Base-by-base conservation (phyloP, 257 asterid species). In the Solanum corneliomulleri region DNA sequence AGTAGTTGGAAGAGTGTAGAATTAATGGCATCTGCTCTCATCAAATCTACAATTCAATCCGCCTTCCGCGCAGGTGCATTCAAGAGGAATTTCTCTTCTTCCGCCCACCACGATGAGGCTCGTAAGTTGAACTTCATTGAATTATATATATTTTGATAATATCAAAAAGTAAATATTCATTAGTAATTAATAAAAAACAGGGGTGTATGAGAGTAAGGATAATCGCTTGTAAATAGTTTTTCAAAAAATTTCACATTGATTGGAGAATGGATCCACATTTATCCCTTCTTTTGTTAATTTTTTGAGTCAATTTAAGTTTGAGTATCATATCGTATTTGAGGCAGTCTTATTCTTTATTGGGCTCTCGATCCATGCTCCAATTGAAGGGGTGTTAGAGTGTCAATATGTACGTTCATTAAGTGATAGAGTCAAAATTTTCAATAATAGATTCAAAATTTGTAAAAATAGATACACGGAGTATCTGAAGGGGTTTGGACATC, bases 1-100 rank as follows among this genome's bases (percentile, higher is more conserved):
- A 72, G 49, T 11, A 21, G 49, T 5, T 25, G 83, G 58, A n/a
- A 41, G 83, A 77, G 39, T 44, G 7, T 35, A 9, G 23, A 31
- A 89, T 56, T 56, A 56, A 97, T 97, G 99, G 96, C 98, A 76
- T 70, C 96, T 90, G 94, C 98, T 88, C 89, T 94, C 31, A 85
- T 92, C 89, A 94, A 97, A 94, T 94, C 97, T 88, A 92, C 92
- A 86, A 85, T 94, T 76, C 94, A 98, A 83, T 90, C 97, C 87
- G 94, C 94, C 91, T 90, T 94, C 25, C 95, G 94, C 66, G 91
- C 94, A 9, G 90, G 98, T 69, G 92, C 93, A 83, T 66, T 94
- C 37, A 93, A 89, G 90, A 92, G 95, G 82, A 77, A 94, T 66
- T 94, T 92, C 85, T 88, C 99, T 82, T 84, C 98, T 88, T 91